A percentile compares a stretch with the other conserved stretches of the same genome.
phyloP scores from a whole-genome alignment of 768 basidiomycete genomes.

The Boletus edulis region DNA sequence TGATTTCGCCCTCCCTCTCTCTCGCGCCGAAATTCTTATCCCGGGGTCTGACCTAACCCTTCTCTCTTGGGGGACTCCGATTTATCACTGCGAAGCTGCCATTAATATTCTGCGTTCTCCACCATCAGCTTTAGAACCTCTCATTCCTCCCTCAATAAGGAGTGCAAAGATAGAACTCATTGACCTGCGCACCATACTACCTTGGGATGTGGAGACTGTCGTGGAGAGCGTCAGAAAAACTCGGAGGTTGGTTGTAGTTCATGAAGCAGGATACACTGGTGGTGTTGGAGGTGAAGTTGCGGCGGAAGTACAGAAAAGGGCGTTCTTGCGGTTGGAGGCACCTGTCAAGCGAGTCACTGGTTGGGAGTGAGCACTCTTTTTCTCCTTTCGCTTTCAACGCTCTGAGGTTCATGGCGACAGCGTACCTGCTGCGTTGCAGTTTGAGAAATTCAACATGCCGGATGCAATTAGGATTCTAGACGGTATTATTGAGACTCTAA shows the following conservation, averaged over 20 bases:
- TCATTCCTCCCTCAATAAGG: constrained; percentile 65
- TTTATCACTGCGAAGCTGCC: constrained; percentile 87
- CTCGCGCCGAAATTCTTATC: constrained; percentile 72
- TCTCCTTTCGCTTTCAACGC: background rate
- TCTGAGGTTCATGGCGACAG: constrained; percentile 35
- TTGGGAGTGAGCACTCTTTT: constrained; percentile 78
- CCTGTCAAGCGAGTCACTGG: constrained; percentile 85
- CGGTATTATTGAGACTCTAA: constrained; percentile 77
- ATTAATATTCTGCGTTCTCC: constrained; percentile 71
- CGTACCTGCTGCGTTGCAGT: constrained; percentile 80
- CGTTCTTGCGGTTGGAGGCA: constrained; percentile 85
- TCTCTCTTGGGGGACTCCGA: constrained; percentile 89
- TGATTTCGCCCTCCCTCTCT: constrained; percentile 83
- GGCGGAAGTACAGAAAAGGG: constrained; percentile 86
- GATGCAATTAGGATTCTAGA: constrained; percentile 83
- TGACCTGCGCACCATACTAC: constrained; percentile 84
- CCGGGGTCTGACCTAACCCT: constrained; percentile 84
- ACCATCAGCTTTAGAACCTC: constrained; percentile 54
- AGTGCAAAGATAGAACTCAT: constrained; percentile 82
- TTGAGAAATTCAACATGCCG: constrained; percentile 91
- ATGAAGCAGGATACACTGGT: constrained; percentile 86
- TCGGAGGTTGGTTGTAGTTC: constrained; percentile 83
- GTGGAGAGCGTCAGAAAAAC: constrained; percentile 83
- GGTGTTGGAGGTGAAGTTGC: constrained; percentile 91
- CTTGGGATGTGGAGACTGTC: constrained; percentile 83